Percentiles rank a stretch among this genome's conserved stretches.
phyloP scores from a whole-genome alignment of 805 yeast genomes.

The Yarrowia phangngaensis region DNA sequence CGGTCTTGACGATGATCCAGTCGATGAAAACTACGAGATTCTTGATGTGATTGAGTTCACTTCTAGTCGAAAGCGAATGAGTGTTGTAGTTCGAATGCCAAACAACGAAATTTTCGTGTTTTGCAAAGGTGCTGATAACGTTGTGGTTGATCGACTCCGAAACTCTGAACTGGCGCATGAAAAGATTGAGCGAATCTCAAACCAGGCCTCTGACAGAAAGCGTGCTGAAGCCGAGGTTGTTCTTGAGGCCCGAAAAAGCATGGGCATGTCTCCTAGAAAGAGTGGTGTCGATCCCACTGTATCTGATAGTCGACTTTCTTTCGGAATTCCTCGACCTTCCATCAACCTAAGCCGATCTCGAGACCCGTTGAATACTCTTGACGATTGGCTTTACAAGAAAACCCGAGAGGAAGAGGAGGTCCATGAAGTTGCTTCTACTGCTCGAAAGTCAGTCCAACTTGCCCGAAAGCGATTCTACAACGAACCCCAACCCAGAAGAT shows the following conservation, averaged over 20 bases:
- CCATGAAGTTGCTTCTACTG: slow-evolving; percentile 35
- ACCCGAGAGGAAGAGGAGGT: slow-evolving; percentile 35
- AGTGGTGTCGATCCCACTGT: slow-evolving; percentile 17
- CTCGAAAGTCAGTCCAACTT: slow-evolving; percentile 32
- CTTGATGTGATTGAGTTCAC: slow-evolving; percentile 82
- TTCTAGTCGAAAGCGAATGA: slow-evolving; percentile 89
- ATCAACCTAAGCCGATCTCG: slow-evolving; percentile 33
- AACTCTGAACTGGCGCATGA: slow-evolving; percentile 54
- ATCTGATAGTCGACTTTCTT: slow-evolving; percentile 29
- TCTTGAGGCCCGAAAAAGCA: slow-evolving; percentile 50
- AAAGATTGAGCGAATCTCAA: slow-evolving; percentile 63
- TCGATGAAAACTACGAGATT: slow-evolving; percentile 64
- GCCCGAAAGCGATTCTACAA: slow-evolving; percentile 34
- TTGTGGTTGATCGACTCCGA: slow-evolving; percentile 70
- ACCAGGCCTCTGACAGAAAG: slow-evolving; percentile 58
- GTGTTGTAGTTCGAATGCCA: slow-evolving; percentile 75
- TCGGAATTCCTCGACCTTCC: slow-evolving; percentile 36
- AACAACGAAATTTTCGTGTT: slow-evolving; percentile 68
- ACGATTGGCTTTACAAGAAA: slow-evolving; percentile 32
- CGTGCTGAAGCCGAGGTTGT: slow-evolving; percentile 65
- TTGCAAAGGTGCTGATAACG: slow-evolving; percentile 95
- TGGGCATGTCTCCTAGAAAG: slow-evolving; percentile 39
- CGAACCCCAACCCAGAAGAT: slow-evolving; percentile 27
- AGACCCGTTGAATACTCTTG: slow-evolving; percentile 34
- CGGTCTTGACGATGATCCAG: slow-evolving; percentile 66